Evolutionary conservation across 1,284 basidiomycete genomes (phyloP).

Genomic region (Sanguinoderma infundibulare): DNA sequence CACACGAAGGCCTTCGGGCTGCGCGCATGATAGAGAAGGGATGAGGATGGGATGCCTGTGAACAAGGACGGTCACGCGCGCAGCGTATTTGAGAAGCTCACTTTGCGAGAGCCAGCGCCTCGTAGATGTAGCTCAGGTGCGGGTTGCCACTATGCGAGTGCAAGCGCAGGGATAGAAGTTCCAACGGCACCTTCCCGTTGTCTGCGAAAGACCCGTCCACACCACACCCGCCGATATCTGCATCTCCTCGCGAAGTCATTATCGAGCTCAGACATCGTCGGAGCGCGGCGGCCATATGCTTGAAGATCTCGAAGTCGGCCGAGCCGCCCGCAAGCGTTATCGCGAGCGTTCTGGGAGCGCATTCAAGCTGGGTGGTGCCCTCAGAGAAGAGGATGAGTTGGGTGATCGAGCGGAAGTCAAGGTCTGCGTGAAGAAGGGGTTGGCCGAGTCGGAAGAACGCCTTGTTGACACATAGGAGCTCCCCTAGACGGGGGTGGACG

Average conservation of each 20-base stretch:
- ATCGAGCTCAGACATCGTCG: conserved; percentile 20
- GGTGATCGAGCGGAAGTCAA: conserved; percentile 35
- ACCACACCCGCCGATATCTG: background rate
- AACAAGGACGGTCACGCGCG: background rate
- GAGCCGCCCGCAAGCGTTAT: conserved; percentile 38
- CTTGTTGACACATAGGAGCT: conserved; percentile 34
- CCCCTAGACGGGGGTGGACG: conserved; percentile 23
- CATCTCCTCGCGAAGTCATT: background rate
- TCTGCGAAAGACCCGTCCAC: background rate
- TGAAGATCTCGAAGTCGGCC: conserved; percentile 37
- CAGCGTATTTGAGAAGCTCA: conserved; percentile 31
- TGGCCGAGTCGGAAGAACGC: conserved; percentile 30
- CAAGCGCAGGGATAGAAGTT: conserved; percentile 43
- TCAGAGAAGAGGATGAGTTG: conserved; percentile 37
- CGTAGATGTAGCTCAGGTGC: conserved; percentile 40
- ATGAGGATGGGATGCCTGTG: background rate
- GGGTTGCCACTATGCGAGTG: conserved; percentile 48
- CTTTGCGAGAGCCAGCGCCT: conserved; percentile 46
- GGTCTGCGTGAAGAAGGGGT: conserved; percentile 36
- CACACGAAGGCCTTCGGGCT: conserved; percentile 57
- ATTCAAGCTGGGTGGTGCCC: conserved; percentile 24
- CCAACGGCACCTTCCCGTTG: conserved; percentile 32
- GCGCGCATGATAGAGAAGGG: background rate
- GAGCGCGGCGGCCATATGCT: conserved; percentile 32
- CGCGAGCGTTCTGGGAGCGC: conserved; percentile 30